Base-by-base conservation (phyloP, 164 flowering plant species). In the Magnolia sinica region DNA sequence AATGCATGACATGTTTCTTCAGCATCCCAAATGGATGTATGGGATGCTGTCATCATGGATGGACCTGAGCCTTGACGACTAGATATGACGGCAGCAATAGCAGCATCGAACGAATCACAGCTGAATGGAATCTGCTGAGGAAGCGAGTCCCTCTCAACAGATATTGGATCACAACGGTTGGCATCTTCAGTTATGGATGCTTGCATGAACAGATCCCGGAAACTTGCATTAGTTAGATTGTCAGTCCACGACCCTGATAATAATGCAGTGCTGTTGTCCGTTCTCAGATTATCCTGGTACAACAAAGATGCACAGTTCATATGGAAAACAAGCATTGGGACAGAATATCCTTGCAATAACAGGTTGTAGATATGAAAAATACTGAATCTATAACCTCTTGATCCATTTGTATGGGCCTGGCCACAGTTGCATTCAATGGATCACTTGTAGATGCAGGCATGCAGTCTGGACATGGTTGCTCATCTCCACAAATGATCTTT, bases 1-100 rank as follows among this genome's bases (percentile, higher is more conserved):
- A 96, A 96, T 50, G 88, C 98, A 87, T 96, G 98, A 77, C 99
- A 91, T 70, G 98, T 91, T 84, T 94, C 97, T 83, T 96, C 99
- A 77, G 89, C 96, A 87, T 92, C 97, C 96, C 90, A 96, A 45
- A 96, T 90, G 72, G 97, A 94, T 76, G 81, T 76, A 83, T 84
- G 84, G 50, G 89, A 79, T 45, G 81, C 76, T 65, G 82, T 76
- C 68, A 74, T 81, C 20, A 89, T 68, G 72, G 76, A 61, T 58
- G 72, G 81, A 22, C 49, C 76, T 74, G 71, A 84, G 55, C 82
- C 83, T 76, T 86, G 90, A 79, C 86, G 88, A 74, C 79, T 81
- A 70, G 78, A 81, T 66, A 92, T 83, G 84, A 90, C 98, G 49
- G 96, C 97, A 85, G 99, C 99, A 82, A 96, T 91, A 37, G 96